Percentiles rank a stretch among this genome's conserved stretches.
Evolutionary conservation across 176 grass and related monocot species (phyloP).

Genomic region (Bromus sterilis): DNA sequence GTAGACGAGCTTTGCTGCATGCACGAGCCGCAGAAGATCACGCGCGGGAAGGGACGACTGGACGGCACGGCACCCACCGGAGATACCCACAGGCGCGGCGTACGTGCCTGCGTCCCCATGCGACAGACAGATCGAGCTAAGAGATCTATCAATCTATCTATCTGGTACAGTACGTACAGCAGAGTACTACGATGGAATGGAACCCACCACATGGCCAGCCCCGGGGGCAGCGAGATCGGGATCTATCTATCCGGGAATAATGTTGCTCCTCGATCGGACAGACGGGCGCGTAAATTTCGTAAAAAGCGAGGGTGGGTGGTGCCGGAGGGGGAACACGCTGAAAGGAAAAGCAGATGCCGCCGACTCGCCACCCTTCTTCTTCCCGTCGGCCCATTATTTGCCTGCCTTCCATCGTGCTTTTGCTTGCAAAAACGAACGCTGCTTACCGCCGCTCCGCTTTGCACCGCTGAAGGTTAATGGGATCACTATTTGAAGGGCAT

Average conservation of each 20-base stretch:
- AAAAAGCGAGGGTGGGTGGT: not conserved
- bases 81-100: too few species aligned
- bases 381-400: too few species aligned
- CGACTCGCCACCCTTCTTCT: not conserved
- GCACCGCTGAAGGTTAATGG: too few species aligned
- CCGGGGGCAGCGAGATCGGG: not conserved
- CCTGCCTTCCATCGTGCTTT: too few species aligned
- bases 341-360: not conserved
- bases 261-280: not conserved
- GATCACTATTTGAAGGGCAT: too few species aligned
- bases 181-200: not conserved
- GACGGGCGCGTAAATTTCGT: not conserved
- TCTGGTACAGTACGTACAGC: too few species aligned
- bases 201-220: constrained; percentile 14
- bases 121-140: not conserved
- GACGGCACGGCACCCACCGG: not conserved
- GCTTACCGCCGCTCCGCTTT: too few species aligned
- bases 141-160: constrained; percentile 3
- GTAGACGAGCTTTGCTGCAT: not conserved
- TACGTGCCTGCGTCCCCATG: not conserved
- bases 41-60: not conserved
- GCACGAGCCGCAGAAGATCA: not conserved
- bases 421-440: too few species aligned
- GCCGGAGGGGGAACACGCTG: not conserved
- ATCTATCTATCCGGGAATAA: constrained; percentile 5